Base-by-base conservation (phyloP, 164 flowering plant species). In the Cinnamomum chago region DNA sequence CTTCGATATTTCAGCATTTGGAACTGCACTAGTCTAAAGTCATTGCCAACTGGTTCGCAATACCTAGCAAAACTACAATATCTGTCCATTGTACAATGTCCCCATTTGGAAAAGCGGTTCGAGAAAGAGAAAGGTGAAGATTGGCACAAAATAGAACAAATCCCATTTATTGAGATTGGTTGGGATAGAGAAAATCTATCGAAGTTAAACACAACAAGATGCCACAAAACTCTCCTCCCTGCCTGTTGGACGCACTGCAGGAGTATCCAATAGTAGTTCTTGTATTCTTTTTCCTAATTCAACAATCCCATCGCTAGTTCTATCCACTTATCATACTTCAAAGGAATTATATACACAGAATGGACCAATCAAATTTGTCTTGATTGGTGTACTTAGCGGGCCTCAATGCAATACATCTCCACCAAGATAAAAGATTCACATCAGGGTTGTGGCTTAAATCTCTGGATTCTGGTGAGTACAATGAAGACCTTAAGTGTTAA, bases 141-240 rank as follows among this genome's bases (percentile, higher is more conserved):
- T 51, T 75, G 77, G 77, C 27, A 47, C 69, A 75, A 70, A 25
- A 70, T 75, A 40, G 25, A 69, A 18, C 77, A 75, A 30, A 64
- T 75, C 65, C 73, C 77, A 70, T 2, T 14, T 3, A 24, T 69
- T n/a, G 33, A 65, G 3, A 73, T 73, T 30, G 60, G 60, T 14
- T 55, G 60, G 60, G 60, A 55, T 55, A 4, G 60, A 14, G 60
- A 55, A 55, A 11, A 55, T 55, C 60, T 55, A 55, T 55, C 13
- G 4, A 18, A 55, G 60, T 55, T 2, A 18, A 55, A 55, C 20
- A 55, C 17, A 18, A 55, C 5, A 55, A 55, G 60, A 55, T 15
- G 60, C 15, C 5, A 14, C 60, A 55, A 55, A 3, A 55, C 60
- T 55, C 60, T 55, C 60, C 20, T 55, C 60, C 60, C 60, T 3